Percentiles rank a stretch among this genome's conserved stretches.
phyloP scores from a whole-genome alignment of 2,329 filamentous ascomycete genomes.

The Thermothelomyces thermophilus region DNA sequence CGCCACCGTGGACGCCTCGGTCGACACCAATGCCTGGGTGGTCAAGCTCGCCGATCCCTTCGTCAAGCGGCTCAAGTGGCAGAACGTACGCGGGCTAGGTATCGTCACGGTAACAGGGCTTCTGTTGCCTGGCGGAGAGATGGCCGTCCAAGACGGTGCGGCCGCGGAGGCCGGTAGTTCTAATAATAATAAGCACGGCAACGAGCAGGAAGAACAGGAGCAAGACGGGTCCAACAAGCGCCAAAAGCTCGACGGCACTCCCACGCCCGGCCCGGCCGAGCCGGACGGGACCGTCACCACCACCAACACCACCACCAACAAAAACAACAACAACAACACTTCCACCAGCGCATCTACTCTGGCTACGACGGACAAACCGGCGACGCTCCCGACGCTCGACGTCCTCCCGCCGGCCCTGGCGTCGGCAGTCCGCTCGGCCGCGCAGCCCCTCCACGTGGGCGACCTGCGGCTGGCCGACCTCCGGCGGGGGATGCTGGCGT shows the following conservation, averaged over 20 bases:
- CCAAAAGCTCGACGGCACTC: constrained; percentile 38
- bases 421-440: constrained; percentile 66
- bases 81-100: constrained; percentile 81
- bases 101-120: constrained; percentile 87
- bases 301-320: too few relatives aligned
- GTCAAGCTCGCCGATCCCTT: constrained; percentile 82
- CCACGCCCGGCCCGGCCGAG: constrained; percentile 14
- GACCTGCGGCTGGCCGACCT: constrained; percentile 86
- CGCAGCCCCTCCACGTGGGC: constrained; percentile 88
- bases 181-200: neutral
- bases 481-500: constrained; percentile 71
- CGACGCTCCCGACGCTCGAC: constrained; percentile 43
- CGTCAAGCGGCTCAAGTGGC: constrained; percentile 86
- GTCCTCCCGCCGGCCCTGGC: constrained; percentile 53
- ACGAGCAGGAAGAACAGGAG: constrained; percentile 36
- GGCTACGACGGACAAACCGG: too few relatives aligned
- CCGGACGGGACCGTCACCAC: constrained; percentile 9
- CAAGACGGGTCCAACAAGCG: constrained; percentile 44
- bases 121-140: constrained; percentile 34
- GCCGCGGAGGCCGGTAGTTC: neutral
- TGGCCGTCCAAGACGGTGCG: constrained; percentile 44
- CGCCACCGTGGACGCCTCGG: constrained; percentile 74
- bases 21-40: constrained; percentile 96
- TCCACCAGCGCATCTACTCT: too few relatives aligned
- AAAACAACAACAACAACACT: constrained; percentile 20